phyloP scores from a whole-genome alignment of 2,329 filamentous ascomycete species.

The Cryphonectria carpinicola region DNA sequence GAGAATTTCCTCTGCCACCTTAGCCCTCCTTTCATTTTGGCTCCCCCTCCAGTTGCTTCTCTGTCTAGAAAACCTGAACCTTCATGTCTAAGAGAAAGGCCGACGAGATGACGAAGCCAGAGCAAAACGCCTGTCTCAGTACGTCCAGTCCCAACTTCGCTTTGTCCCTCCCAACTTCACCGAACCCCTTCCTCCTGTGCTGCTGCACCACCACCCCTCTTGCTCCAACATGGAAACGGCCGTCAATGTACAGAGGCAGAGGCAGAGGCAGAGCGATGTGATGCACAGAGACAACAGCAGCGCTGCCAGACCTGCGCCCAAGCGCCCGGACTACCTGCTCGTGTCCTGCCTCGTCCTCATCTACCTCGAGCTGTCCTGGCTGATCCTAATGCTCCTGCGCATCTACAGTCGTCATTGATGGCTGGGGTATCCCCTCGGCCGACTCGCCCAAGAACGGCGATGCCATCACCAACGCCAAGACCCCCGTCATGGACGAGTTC shows the following conservation, averaged over 20 bases:
- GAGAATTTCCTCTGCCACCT: not conserved
- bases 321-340: conserved; percentile 45
- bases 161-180: conserved; percentile 24
- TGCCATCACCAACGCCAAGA: conserved; percentile 91
- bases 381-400: conserved; percentile 60
- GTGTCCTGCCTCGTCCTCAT: conserved; percentile 56
- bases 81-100: conserved; percentile 29
- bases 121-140: conserved; percentile 66
- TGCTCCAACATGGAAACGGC: conserved; percentile 1
- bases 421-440: conserved; percentile 88
- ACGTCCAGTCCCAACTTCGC: conserved; percentile 46
- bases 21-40: not conserved
- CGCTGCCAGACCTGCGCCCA: not conserved
- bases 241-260: conserved; percentile 11
- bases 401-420: conserved; percentile 91
- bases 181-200: too few species aligned
- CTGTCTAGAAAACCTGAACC: conserved; percentile 2
- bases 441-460: conserved; percentile 86
- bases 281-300: not conserved
- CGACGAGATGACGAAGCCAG: conserved; percentile 55
- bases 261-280: not conserved
- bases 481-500: conserved; percentile 93
- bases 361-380: conserved; percentile 62
- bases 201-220: not conserved
- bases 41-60: not conserved